Percentiles rank a stretch among this genome's conserved stretches.
phyloP scores from a whole-genome alignment of 176 grass and related monocot species.

The Avena eriantha region DNA sequence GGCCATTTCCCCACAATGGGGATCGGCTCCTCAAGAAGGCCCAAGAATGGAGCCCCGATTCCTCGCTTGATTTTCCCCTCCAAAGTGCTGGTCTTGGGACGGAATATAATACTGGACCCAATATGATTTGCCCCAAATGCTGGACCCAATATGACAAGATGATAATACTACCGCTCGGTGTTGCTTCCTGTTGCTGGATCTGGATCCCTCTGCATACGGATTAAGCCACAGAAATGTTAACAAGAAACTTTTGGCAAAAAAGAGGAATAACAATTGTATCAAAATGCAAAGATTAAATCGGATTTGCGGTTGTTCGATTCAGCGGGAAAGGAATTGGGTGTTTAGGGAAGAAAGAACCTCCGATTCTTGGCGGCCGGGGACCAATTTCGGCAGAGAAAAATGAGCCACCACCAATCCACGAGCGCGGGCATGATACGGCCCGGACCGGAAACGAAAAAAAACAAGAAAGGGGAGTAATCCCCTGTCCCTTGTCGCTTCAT shows the following conservation, averaged over 20 bases:
- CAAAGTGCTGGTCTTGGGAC: not conserved
- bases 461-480: constrained; percentile 3
- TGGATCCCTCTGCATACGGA: not conserved
- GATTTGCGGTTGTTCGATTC: constrained; percentile 12
- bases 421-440: constrained; percentile 23
- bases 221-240: not conserved
- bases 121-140: not conserved
- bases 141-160: not conserved
- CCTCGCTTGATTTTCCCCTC: not conserved
- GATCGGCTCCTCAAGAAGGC: constrained; percentile 3
- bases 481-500: constrained; percentile 29
- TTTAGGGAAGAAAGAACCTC: not conserved
- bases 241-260: not conserved
- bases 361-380: constrained; percentile 7
- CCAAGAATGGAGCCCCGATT: not conserved
- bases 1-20: constrained; percentile 31
- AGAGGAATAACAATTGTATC: not conserved
- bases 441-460: constrained; percentile 29
- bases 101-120: not conserved
- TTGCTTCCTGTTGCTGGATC: not conserved
- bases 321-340: not conserved
- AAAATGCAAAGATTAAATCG: not conserved
- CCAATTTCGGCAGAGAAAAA: not conserved
- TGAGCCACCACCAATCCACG: constrained; percentile 1
- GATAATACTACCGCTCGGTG: not conserved